phyloP scores from a whole-genome alignment of 306 rosid species.

The Corylus heterophylla region DNA sequence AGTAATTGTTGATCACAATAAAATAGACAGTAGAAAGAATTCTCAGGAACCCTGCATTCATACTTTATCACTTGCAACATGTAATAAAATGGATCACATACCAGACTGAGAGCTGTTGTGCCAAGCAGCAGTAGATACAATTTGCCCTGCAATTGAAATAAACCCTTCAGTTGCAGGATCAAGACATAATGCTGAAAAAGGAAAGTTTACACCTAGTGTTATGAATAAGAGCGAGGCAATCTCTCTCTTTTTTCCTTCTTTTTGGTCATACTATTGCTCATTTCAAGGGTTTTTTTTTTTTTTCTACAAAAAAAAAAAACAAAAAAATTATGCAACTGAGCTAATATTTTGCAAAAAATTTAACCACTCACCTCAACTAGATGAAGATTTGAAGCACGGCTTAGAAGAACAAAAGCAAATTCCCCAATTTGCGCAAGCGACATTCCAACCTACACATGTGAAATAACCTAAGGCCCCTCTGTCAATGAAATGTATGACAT shows the following conservation, averaged over 20 bases:
- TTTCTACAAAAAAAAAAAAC: too few relatives aligned
- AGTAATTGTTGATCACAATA: not conserved
- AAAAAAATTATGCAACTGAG: too few relatives aligned
- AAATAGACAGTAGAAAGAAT: conserved; percentile 15
- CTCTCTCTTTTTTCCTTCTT: too few relatives aligned
- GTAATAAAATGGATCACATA: conserved; percentile 30
- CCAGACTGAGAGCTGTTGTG: conserved; percentile 97
- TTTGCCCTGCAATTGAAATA: conserved; percentile 69
- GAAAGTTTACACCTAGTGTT: too few relatives aligned
- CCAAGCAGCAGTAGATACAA: conserved; percentile 86
- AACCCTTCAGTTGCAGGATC: not conserved
- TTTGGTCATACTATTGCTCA: too few relatives aligned
- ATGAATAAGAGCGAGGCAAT: too few relatives aligned
- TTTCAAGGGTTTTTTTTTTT: too few relatives aligned
- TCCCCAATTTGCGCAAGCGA: conserved; percentile 98
- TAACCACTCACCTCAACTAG: conserved; percentile 78
- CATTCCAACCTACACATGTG: conserved; percentile 90
- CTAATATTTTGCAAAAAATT: conserved; percentile 6
- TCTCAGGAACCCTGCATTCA: conserved; percentile 12
- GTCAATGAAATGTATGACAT: conserved; percentile 43
- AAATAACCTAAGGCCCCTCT: conserved; percentile 56
- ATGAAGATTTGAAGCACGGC: conserved; percentile 98
- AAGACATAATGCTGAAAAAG: too few relatives aligned
- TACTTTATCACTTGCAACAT: not conserved
- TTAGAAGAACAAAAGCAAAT: conserved; percentile 93